These are phyloP conservation scores for Poa annua DNA, from an alignment of 176 grass and related monocot species.

Conservation along the genomic window DNA sequence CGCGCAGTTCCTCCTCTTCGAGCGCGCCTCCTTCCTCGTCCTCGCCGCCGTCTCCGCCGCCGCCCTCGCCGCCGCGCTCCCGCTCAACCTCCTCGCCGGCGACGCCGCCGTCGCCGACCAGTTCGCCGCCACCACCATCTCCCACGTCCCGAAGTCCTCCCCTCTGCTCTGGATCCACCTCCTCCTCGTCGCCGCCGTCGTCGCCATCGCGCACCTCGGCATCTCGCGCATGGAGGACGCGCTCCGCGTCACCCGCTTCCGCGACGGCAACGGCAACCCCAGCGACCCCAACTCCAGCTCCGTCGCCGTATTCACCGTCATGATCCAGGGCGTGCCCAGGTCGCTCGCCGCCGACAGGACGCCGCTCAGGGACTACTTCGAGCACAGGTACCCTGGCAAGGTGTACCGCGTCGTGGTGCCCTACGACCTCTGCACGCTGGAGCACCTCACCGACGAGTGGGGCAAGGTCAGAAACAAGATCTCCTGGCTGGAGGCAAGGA, in stretches of 20 bases:
- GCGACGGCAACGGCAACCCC: conserved; percentile 93
- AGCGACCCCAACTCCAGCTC: conserved; percentile 88
- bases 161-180: conserved; percentile 88
- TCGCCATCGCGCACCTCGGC: conserved; percentile 78
- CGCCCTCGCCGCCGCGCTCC: conserved; percentile 57
- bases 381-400: conserved; percentile 93
- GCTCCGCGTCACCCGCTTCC: conserved; percentile 85
- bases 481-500: conserved; percentile 82
- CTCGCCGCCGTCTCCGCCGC: conserved; percentile 62
- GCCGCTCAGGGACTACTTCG: conserved; percentile 87
- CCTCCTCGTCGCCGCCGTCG: conserved; percentile 67
- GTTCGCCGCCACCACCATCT: conserved; percentile 90
- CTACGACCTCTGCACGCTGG: conserved; percentile 79
- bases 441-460: conserved; percentile 69
- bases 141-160: conserved; percentile 73
- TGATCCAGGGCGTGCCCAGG: conserved; percentile 97
- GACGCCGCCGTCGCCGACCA: conserved; percentile 74
- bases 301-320: conserved; percentile 86
- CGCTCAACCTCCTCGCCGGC: conserved; percentile 85
- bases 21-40: conserved; percentile 83
- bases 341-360: conserved; percentile 67
- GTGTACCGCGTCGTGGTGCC: conserved; percentile 83
- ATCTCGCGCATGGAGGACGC: conserved; percentile 91
- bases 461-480: conserved; percentile 77
- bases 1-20: conserved; percentile 95